Base-by-base conservation (phyloP, 2,329 filamentous ascomycete species). In the Hirsutella thompsonii region DNA sequence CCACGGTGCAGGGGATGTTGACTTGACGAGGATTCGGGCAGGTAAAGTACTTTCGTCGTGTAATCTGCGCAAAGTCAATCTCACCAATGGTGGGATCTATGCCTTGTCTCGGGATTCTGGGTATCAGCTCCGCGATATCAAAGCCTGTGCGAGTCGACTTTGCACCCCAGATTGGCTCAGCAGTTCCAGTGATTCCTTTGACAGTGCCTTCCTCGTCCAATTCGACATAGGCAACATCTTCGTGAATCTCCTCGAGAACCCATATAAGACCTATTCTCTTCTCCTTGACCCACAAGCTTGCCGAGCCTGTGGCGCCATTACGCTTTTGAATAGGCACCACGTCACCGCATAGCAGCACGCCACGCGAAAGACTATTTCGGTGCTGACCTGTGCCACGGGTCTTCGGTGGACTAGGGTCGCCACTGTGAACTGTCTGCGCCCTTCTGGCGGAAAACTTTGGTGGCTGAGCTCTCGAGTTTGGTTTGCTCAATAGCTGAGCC, bases 301-400 rank as follows among this genome's bases (percentile, higher is more conserved):
- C 92, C 43, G 92, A 89, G 2, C 92, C 92, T 4, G 82, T 90
- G 10, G 82, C 76, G 4, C 92, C 92, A 53, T 98, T 94, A 45
- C 92, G 79, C 62, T 96, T 98, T 58, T 89, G 84, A 44, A 98
- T 98, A 0, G 92, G 92, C 16, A 98, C 87, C n/a, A 98, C 90
- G 58, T 98, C 92, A 35, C 92, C 92, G 51, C 92, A 98, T 1
- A 98, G 72, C 40, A 98, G 62, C 20, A 98, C 92, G 3, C 90
- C 90, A 51, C 88, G 74, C 20, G 87, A 93, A 48, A 85, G 88
- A 52, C 75, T 82, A 49, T 74, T 76, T 40, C 77, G 71, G 52
- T 89, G 83, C 50, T 88, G 72, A 51, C 68, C 60, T 23, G 67
- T 58, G 10, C 67, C 61, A 13, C 70, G 58, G 40, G 78, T 66